phyloP scores from a whole-genome alignment of 1,139 yeast species.

The Suhomyces choctaworum region DNA sequence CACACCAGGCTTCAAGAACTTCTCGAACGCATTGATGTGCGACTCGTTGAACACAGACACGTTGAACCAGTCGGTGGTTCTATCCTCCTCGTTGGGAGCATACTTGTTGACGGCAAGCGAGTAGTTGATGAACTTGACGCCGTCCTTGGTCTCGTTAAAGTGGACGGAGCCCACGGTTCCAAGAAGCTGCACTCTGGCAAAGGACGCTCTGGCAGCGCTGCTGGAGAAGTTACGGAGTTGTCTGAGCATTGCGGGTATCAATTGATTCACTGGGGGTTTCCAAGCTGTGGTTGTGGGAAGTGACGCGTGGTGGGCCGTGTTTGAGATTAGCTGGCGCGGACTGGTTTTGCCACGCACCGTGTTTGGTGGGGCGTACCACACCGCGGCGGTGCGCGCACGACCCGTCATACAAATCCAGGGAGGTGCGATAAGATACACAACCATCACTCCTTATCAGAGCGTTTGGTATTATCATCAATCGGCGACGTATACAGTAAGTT shows the following conservation, averaged over 20 bases:
- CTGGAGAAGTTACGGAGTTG: conserved; percentile 39
- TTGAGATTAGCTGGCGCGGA: neutral
- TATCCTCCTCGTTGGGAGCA: conserved; percentile 32
- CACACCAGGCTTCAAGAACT: conserved; percentile 44
- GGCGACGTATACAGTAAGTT: conserved; percentile 6
- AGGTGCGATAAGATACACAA: conserved; percentile 12
- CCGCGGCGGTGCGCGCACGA: conserved; percentile 6
- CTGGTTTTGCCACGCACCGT: neutral
- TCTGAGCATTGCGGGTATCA: conserved; percentile 26
- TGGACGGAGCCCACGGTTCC: conserved; percentile 45
- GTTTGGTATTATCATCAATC: conserved; percentile 4
- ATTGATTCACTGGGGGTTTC: neutral
- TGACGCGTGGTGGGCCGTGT: neutral
- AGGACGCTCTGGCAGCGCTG: conserved; percentile 31
- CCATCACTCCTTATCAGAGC: conserved; percentile 7
- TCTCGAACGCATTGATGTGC: conserved; percentile 40
- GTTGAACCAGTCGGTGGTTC: conserved; percentile 45
- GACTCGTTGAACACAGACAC: conserved; percentile 43
- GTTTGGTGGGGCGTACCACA: neutral
- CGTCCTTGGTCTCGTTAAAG: conserved; percentile 40
- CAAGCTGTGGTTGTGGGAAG: neutral
- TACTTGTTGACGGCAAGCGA: conserved; percentile 47
- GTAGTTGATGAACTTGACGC: conserved; percentile 41
- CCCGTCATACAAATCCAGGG: conserved; percentile 13
- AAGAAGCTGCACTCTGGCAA: conserved; percentile 45